These are phyloP conservation scores for Suillus plorans DNA, from an alignment of 768 basidiomycete species.

Conservation along the genomic window DNA sequence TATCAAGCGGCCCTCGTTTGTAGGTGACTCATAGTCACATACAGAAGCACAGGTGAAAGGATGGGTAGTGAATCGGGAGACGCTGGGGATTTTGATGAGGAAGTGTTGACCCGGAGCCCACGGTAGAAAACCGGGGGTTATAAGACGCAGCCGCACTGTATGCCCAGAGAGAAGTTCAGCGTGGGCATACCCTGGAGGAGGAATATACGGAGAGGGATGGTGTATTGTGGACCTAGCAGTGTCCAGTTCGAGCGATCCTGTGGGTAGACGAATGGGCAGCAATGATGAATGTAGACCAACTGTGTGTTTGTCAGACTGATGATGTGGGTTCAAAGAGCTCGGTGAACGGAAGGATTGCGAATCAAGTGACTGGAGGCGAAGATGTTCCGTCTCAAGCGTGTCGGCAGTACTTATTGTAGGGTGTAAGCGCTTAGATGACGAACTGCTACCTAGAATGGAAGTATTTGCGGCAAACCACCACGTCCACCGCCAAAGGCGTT, in stretches of 20 bases:
- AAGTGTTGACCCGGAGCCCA: constrained; percentile 86
- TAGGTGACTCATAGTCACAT: constrained; percentile 45
- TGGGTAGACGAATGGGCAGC: neutral
- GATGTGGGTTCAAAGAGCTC: constrained; percentile 27
- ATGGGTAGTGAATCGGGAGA: constrained; percentile 62
- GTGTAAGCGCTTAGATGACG: constrained; percentile 1
- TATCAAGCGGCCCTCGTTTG: constrained; percentile 53
- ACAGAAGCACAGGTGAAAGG: constrained; percentile 73
- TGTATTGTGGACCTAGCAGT: neutral
- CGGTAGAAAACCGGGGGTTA: constrained; percentile 50
- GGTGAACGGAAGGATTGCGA: constrained; percentile 9
- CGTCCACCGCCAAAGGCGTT: constrained; percentile 55
- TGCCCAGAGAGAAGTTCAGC: constrained; percentile 69
- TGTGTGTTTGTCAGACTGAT: constrained; percentile 13
- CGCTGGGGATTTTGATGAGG: constrained; percentile 61
- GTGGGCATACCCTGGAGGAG: constrained; percentile 68
- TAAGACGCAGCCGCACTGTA: constrained; percentile 66
- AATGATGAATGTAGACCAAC: constrained; percentile 6
- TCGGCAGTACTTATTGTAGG: constrained; percentile 11
- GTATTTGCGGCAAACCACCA: constrained; percentile 64
- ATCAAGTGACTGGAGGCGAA: constrained; percentile 13
- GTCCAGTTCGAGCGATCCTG: constrained; percentile 1
- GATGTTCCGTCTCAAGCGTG: constrained; percentile 26
- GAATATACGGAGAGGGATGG: constrained; percentile 30
- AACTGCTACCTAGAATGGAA: constrained; percentile 34